These are phyloP conservation scores for Saccharomyces pastorianus DNA, from an alignment of 1,139 yeast genomes.

Conservation along the genomic window DNA sequence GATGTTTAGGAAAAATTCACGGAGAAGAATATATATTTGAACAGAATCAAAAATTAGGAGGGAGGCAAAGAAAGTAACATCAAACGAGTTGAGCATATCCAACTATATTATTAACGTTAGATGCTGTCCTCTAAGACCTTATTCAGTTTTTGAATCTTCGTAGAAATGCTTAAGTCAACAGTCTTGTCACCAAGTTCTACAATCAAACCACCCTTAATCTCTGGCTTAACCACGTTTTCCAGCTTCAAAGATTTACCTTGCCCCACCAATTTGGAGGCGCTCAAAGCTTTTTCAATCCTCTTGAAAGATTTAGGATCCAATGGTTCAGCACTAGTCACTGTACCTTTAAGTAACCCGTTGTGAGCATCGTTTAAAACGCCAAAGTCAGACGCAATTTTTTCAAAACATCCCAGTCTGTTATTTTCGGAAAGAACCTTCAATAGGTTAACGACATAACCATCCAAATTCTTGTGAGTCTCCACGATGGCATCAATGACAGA, in stretches of 20 bases:
- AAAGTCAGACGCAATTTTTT: conserved; percentile 62
- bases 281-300: conserved; percentile 73
- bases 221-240: conserved; percentile 76
- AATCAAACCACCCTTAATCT: conserved; percentile 88
- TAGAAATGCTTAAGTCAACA: conserved; percentile 81
- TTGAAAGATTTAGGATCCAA: conserved; percentile 74
- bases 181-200: conserved; percentile 97
- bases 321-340: conserved; percentile 80
- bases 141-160: conserved; percentile 84
- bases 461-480: conserved; percentile 43
- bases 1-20: background rate
- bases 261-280: conserved; percentile 76
- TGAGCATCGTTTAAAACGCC: conserved; percentile 76
- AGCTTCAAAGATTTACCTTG: conserved; percentile 78
- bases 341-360: conserved; percentile 88
- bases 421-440: conserved; percentile 83
- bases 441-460: conserved; percentile 72
- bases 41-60: background rate
- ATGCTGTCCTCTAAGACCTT: conserved; percentile 77
- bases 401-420: conserved; percentile 77
- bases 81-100: background rate
- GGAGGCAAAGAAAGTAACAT: background rate
- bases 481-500: conserved; percentile 56
- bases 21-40: background rate
- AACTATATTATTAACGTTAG: conserved; percentile 31